Evolutionary conservation across 208 protist species (phyloP), one percentile per base, ranked within the genome.

Genomic region (Leishmania tarentolae): DNA sequence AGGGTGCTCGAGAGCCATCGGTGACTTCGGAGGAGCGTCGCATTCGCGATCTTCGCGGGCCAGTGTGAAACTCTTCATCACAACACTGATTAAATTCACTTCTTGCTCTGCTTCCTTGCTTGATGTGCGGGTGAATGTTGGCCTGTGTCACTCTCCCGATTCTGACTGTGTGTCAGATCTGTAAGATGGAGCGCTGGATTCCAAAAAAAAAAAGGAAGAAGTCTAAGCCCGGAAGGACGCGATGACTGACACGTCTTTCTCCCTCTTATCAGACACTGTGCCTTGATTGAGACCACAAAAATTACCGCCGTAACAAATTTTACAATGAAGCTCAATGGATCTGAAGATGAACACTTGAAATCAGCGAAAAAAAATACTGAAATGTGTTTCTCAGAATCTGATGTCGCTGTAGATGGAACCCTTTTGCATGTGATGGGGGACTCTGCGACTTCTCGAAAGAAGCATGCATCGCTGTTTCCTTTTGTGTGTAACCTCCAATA

Each of bases 31-130:
- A 83, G 44, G 84, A 91, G 63, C 72, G 72, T 35, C 83, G 86
- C 35, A 65, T 82, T 63, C 82, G 82, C 15, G 89, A 89, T 37
- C 65, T 87, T 17, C 82, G 82, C 24, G 87, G 86, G 24, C 83
- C 85, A 3, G 59, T 91, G 83, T 91, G 82, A 80, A 13, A 53
- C 59, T 57, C 28, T 40, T 31, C 31, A 61, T 24, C 21, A 61
- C 50, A 46, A 35, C 5, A 21, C 31, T 42, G 24, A 2, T 28
- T n/a, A 53, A 19, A 15, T 53, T 15, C 1, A 6, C 40, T 57
- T 28, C 28, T 63, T 66, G 40, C 65, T 19, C 40, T 56, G 46
- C 57, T 75, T 56, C 42, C 8, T 47, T 76, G 17, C 24, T 70
- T 59, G 53, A 21, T 31, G 21, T 28, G 68, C 19, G 8, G 4